Evolutionary conservation across 192 early-diverging fungal genomes (phyloP).

Genomic region (Coemansia sp.): DNA sequence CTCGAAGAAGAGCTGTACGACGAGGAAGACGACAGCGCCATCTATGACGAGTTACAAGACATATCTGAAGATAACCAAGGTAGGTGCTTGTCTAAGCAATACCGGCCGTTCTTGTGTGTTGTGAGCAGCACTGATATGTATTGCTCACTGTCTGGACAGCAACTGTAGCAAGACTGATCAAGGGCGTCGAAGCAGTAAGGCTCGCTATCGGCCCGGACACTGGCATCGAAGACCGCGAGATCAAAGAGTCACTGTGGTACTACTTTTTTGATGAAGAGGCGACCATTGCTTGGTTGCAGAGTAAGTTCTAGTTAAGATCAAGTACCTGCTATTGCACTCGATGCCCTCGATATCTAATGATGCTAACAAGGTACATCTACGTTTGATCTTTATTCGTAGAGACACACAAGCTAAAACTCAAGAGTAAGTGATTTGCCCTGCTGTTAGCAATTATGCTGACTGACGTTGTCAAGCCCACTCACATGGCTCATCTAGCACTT

Average conservation of each 20-base stretch:
- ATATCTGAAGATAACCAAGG: constrained; percentile 47
- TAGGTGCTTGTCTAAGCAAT: constrained; percentile 4
- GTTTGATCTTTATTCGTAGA: constrained; percentile 10
- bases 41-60: constrained; percentile 45
- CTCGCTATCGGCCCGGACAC: constrained; percentile 58
- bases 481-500: background rate
- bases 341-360: background rate
- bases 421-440: constrained; percentile 21
- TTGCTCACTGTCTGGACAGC: background rate
- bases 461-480: background rate
- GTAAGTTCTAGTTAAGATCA: constrained; percentile 48
- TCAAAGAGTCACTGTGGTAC: constrained; percentile 69
- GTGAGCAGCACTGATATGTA: background rate
- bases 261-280: constrained; percentile 70
- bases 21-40: constrained; percentile 20
- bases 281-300: constrained; percentile 64
- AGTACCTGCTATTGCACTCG: background rate
- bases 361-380: background rate
- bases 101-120: background rate
- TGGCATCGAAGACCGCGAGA: constrained; percentile 60
- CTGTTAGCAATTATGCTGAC: background rate
- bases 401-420: constrained; percentile 36
- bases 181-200: constrained; percentile 60
- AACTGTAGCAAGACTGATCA: constrained; percentile 50
- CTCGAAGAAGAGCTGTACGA: constrained; percentile 52